Conservation (phyloP, 148 eudicot species). For the Suaeda aralocaspica region DNA sequence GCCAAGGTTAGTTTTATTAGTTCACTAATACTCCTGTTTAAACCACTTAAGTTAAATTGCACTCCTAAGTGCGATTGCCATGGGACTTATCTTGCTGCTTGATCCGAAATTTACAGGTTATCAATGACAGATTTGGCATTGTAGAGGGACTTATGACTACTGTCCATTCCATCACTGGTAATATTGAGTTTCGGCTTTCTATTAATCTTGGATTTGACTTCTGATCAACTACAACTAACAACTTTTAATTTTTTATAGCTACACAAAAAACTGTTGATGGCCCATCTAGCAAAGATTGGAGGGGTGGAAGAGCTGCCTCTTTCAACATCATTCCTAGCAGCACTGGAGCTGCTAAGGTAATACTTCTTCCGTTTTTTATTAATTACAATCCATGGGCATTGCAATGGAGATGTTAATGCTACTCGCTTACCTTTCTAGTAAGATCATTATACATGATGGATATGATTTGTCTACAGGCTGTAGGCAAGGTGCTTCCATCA, state of each 20-base stretch:
- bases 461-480: conserved; percentile 37
- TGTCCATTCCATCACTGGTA: conserved; percentile 68
- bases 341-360: conserved; percentile 81
- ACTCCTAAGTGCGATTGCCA: not conserved
- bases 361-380: not conserved
- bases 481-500: conserved; percentile 69
- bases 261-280: conserved; percentile 77
- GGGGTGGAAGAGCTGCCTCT: conserved; percentile 79
- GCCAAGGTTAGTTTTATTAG: conserved; percentile 46
- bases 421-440: not conserved
- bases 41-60: too few relatives aligned
- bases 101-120: conserved; percentile 31
- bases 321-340: conserved; percentile 79
- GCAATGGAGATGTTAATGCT: too few relatives aligned
- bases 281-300: conserved; percentile 71
- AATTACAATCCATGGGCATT: too few relatives aligned
- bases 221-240: not conserved
- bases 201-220: not conserved
- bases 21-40: not conserved
- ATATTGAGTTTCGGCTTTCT: not conserved
- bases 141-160: conserved; percentile 84
- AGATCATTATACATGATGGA: not conserved
- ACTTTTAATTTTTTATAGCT: conserved; percentile 23
- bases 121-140: conserved; percentile 61
- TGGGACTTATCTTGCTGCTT: not conserved